Evolutionary conservation across 1,284 basidiomycete species (phyloP).

Genomic region (Cryptococcus sp.): DNA sequence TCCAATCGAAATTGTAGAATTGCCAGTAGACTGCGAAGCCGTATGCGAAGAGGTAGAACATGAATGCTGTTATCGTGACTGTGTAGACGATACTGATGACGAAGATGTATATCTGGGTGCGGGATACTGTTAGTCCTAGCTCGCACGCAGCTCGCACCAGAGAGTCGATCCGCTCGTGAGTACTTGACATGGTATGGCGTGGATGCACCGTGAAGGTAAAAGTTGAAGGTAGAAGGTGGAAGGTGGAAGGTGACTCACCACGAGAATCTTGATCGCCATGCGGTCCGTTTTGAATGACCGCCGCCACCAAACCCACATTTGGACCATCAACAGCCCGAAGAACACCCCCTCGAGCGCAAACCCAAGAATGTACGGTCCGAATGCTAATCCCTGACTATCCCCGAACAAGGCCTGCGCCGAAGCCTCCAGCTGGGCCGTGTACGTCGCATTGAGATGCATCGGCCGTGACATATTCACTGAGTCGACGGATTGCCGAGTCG

Average conservation of each 20-base stretch:
- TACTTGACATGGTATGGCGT: too few relatives aligned
- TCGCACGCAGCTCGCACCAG: too few relatives aligned
- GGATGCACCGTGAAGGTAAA: too few relatives aligned
- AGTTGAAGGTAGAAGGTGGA: too few relatives aligned
- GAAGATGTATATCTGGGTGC: constrained; percentile 1
- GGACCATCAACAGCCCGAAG: constrained; percentile 11
- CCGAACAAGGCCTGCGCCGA: neutral
- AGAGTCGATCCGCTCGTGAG: too few relatives aligned
- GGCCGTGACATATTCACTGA: too few relatives aligned
- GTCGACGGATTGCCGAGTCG: too few relatives aligned
- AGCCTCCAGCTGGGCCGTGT: constrained; percentile 1
- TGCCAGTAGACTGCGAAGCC: constrained; percentile 13
- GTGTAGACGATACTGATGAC: neutral
- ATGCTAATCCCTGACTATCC: constrained; percentile 4
- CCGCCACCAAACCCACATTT: constrained; percentile 13
- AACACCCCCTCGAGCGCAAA: constrained; percentile 10
- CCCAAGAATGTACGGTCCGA: constrained; percentile 12
- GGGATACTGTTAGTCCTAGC: too few relatives aligned
- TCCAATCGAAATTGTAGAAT: constrained; percentile 12
- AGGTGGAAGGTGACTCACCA: constrained; percentile 13
- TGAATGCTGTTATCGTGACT: neutral
- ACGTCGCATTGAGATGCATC: too few relatives aligned
- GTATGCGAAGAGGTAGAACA: constrained; percentile 14
- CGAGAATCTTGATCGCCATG: constrained; percentile 4
- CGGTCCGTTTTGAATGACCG: constrained; percentile 6